A percentile compares a stretch with the other conserved stretches of the same genome.
phyloP scores from a whole-genome alignment of 345 rosid species.

The Pistacia integerrima region DNA sequence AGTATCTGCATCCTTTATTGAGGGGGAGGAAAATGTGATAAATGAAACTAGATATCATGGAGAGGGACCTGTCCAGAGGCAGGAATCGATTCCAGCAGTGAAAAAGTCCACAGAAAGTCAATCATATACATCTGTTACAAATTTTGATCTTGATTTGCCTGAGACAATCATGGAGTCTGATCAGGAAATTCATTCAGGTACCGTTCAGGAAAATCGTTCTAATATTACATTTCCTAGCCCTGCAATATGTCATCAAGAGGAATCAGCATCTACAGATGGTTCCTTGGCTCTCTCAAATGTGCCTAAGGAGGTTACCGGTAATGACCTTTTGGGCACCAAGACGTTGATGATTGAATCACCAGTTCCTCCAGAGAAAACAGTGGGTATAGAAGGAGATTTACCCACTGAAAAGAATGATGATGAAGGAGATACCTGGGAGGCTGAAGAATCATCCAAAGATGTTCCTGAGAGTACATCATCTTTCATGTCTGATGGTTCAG shows the following conservation, averaged over 20 bases:
- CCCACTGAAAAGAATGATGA: constrained; percentile 61
- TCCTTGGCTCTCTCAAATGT: constrained; percentile 22
- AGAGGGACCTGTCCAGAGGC: constrained; percentile 32
- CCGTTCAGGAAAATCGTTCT: constrained; percentile 45
- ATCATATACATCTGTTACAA: constrained; percentile 40
- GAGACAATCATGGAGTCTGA: constrained; percentile 57
- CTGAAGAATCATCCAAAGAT: constrained; percentile 61
- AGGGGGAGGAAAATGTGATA: constrained; percentile 43
- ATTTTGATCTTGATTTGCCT: constrained; percentile 52
- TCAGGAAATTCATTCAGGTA: constrained; percentile 43
- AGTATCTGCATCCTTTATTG: constrained; percentile 36
- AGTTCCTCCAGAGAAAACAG: constrained; percentile 54
- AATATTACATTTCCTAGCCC: constrained; percentile 32
- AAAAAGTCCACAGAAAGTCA: constrained; percentile 39
- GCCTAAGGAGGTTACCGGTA: constrained; percentile 40
- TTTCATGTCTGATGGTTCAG: constrained; percentile 69
- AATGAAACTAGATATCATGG: constrained; percentile 32
- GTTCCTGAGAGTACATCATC: constrained; percentile 48
- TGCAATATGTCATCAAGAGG: constrained; percentile 25
- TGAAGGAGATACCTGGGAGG: constrained; percentile 62
- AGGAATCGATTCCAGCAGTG: constrained; percentile 31
- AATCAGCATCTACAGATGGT: constrained; percentile 15
- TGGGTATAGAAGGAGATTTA: constrained; percentile 46
- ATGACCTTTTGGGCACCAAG: constrained; percentile 40
- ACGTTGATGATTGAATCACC: constrained; percentile 37